Base-by-base conservation (phyloP, 169 alveolate species). In the Cryptosporidium tyzzeri region DNA sequence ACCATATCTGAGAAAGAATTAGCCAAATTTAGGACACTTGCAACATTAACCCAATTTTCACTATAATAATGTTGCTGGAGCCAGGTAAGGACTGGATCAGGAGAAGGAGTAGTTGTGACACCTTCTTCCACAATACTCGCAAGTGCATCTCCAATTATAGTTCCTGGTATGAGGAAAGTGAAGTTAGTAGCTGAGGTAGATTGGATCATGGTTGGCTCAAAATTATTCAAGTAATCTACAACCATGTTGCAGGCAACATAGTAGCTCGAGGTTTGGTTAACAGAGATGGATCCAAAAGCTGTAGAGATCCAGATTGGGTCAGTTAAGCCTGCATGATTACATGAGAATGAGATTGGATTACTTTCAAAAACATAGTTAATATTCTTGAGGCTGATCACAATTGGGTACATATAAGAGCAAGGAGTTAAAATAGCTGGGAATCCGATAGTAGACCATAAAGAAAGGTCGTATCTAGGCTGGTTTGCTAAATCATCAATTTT, bases 241-340 rank as follows among this genome's bases (percentile, higher is more conserved):
- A 80, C 12, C n/a, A 80, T 61, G 37, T 80, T 80, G 26, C 89
- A 80, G 18, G 89, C 89, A 16, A 67, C 26, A 45, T 80, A 80
- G 29, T 80, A 65, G 55, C 75, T 80, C 3, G 89, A 80, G 4
- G 89, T 80, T 65, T 80, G 89, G 70, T 80, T 80, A 3, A 80
- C 89, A 7, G 89, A 80, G 50, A 80, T 80, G n/a, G 73, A 65
- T 14, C 89, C 89, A 45, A 80, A 65, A 14, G 89, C 89, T 39
- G 89, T 80, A 21, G 89, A 80, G n/a, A 80, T 80, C 89, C 89
- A 80, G 12, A 80, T 65, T 21, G 89, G 75, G 2, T 80, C 89
- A 10, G 89, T 62, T 23, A 80, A 45, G 3, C 89, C 89, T n/a
- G 73, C 89, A 45, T 65, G 73, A 23, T 80, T 80, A 12, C 89